Evolutionary conservation across 2,329 filamentous ascomycete genomes (phyloP).

Genomic region (Bipolaris victoriae): DNA sequence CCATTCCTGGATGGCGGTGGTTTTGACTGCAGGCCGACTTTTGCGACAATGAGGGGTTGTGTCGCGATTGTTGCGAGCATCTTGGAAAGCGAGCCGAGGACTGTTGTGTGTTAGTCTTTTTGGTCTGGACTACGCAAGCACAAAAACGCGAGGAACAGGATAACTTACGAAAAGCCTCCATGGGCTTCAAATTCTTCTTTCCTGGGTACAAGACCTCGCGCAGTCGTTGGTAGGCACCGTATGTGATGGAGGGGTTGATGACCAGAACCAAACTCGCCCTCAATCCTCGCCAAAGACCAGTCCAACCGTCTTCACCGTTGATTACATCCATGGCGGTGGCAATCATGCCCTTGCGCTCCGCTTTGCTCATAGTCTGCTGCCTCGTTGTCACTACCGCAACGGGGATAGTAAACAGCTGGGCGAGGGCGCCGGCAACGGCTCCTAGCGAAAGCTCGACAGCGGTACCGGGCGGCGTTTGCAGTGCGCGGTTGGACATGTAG

Average conservation of each 20-base stretch:
- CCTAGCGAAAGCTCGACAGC: slow-evolving; percentile 83
- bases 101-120: slow-evolving; percentile 53
- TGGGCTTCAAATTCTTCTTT: slow-evolving; percentile 75
- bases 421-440: slow-evolving; percentile 85
- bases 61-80: slow-evolving; percentile 88
- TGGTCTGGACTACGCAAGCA: not conserved
- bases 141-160: not conserved
- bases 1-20: slow-evolving; percentile 83
- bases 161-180: slow-evolving; percentile 87
- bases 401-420: slow-evolving; percentile 95
- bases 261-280: slow-evolving; percentile 96
- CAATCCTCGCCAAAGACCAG: slow-evolving; percentile 89
- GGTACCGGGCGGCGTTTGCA: slow-evolving; percentile 73
- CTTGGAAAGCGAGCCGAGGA: slow-evolving; percentile 92
- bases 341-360: slow-evolving; percentile 82
- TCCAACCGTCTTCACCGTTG: slow-evolving; percentile 85
- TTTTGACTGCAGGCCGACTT: slow-evolving; percentile 93
- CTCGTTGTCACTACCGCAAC: slow-evolving; percentile 94
- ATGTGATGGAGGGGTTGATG: slow-evolving; percentile 96
- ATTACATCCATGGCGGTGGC: slow-evolving; percentile 90
- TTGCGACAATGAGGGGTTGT: slow-evolving; percentile 95
- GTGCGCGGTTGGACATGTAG: slow-evolving; percentile 68
- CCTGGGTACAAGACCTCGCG: slow-evolving; percentile 78
- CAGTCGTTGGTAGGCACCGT: slow-evolving; percentile 92
- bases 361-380: slow-evolving; percentile 89